Base-by-base conservation (phyloP, 228 moss, liverwort and hornwort species). In the Sphagnum magellanicum region DNA sequence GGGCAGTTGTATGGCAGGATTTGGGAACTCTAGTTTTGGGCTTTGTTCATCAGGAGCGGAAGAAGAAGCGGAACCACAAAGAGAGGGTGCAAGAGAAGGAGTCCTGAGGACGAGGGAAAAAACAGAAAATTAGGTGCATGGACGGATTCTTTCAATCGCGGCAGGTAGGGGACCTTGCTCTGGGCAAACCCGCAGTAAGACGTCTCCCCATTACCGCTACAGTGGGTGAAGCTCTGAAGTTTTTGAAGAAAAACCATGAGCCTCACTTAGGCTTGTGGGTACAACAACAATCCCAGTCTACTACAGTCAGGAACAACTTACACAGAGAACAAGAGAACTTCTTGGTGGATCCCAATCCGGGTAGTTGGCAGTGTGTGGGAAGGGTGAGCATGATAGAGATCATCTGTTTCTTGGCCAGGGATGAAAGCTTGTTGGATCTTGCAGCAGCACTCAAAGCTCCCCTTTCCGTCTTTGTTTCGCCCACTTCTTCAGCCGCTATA, bases 121-220 rank as follows among this genome's bases (percentile, higher is more conserved):
- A 46, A 71, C 52, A 53, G 58, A 76, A 17, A 17, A 17, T 17
- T 17, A 17, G 69, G 74, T 91, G 91, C 61, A 75, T 74, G 78
- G 88, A 83, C 72, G 78, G 74, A 65, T 86, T 85, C 65, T 73
- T 91, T 10, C 82, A 82, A 63, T 88, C 80, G 66, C 83, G 78
- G 72, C 83, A 88, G 83, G 88, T 70, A 9, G 88, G 86, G 65
- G 91, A 91, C 77, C 91, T 91, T 69, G 78, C 86, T 49, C 80
- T 91, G 69, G 91, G 91, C 73, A 88, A 88, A 75, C 88, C 88
- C 52, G 72, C 83, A 61, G 77, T 91, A 70, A 76, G 72, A 60
- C 83, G 76, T 59, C 73, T 86, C 32, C 75, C 81, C 5, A 74
- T 76, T 16, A 71, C 68, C 48, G 83, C 83, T 9, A 72, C 81